phyloP scores from a whole-genome alignment of 495 filamentous ascomycete species.

The Aeminium ludgeri region DNA sequence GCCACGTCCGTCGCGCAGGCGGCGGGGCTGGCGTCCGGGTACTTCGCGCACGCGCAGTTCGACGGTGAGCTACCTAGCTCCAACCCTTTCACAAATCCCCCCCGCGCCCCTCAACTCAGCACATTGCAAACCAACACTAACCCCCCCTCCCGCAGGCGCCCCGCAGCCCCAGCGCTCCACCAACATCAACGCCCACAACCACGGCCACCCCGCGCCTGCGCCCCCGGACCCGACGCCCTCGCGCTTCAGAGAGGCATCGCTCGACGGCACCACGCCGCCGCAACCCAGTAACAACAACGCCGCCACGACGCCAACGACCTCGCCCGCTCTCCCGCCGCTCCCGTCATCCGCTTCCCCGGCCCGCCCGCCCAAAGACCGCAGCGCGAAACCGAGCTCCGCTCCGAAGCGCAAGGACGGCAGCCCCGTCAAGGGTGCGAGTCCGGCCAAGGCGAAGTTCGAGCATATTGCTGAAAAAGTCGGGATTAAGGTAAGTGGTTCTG shows the following conservation, averaged over 20 bases:
- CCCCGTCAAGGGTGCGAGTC: constrained; percentile 11
- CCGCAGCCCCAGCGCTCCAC: background rate
- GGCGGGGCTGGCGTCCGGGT: constrained; percentile 4
- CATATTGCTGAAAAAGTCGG: constrained; percentile 21
- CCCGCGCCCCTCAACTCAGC: too few relatives aligned
- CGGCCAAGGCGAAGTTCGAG: constrained; percentile 22
- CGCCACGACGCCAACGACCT: background rate
- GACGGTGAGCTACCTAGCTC: too few relatives aligned
- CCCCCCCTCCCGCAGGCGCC: background rate
- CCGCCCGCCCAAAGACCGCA: background rate
- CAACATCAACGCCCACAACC: background rate
- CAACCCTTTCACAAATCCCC: too few relatives aligned
- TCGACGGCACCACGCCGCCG: constrained; percentile 4
- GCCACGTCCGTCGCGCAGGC: constrained; percentile 6
- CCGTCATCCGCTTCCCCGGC: too few relatives aligned
- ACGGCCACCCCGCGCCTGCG: too few relatives aligned
- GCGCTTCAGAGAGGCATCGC: constrained; percentile 6
- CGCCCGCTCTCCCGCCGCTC: background rate
- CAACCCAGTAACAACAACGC: too few relatives aligned
- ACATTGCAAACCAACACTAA: background rate
- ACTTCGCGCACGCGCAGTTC: constrained; percentile 1
- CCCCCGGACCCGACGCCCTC: too few relatives aligned
- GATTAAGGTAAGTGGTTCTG: constrained; percentile 5
- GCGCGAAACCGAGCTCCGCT: background rate
- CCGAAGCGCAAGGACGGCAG: background rate